A percentile compares a stretch with the other conserved stretches of the same genome.
Evolutionary conservation across 106 monocot genomes (phyloP).

Genomic region (Amphibolis antarctica): DNA sequence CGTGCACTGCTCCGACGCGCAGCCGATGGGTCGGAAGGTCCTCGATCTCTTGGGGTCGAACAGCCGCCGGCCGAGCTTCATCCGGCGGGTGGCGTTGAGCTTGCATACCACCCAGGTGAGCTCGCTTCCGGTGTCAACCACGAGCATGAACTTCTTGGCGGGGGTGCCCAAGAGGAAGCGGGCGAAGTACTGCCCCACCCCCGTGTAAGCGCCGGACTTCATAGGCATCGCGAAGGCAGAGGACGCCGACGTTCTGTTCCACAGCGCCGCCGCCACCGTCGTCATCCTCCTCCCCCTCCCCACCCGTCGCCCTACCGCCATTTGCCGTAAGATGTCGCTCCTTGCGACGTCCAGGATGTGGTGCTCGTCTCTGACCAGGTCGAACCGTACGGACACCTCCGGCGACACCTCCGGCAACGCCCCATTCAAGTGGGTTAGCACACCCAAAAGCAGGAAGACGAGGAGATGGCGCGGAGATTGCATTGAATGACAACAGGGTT

Average conservation of each 20-base stretch:
- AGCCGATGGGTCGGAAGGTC: constrained; percentile 51
- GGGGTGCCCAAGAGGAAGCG: constrained; percentile 79
- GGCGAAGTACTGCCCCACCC: constrained; percentile 75
- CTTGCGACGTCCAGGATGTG: neutral
- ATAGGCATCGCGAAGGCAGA: constrained; percentile 57
- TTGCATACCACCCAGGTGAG: constrained; percentile 87
- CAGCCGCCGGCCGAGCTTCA: constrained; percentile 4
- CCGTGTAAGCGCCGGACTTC: constrained; percentile 58
- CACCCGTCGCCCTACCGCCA: neutral
- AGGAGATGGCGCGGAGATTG: neutral
- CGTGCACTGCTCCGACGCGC: constrained; percentile 45
- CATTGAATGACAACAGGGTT: neutral
- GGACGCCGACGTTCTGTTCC: neutral
- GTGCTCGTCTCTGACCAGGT: neutral
- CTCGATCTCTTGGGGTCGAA: constrained; percentile 38
- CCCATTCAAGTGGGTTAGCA: neutral
- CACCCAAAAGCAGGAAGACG: neutral
- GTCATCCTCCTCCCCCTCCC: neutral
- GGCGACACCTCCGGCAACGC: neutral
- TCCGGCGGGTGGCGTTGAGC: neutral
- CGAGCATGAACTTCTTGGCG: constrained; percentile 49
- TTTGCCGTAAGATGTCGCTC: neutral
- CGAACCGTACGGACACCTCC: neutral
- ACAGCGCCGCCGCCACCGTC: neutral
- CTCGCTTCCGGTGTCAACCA: constrained; percentile 92